phyloP scores from a whole-genome alignment of 495 filamentous ascomycete genomes.

The Lindgomyces ingoldianus region DNA sequence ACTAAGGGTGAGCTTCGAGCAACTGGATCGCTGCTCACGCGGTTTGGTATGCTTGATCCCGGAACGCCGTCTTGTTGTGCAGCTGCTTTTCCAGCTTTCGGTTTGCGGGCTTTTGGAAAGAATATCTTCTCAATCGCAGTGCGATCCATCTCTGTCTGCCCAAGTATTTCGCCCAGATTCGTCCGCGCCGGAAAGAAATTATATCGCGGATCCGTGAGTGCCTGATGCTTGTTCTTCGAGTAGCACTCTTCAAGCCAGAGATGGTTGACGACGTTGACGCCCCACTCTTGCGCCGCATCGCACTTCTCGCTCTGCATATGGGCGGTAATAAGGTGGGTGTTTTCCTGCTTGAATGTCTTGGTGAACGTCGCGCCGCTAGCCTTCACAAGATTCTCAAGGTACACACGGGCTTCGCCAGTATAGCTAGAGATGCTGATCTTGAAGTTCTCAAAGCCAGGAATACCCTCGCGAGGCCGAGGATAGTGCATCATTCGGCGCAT shows the following conservation, averaged over 20 bases:
- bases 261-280: slow-evolving; percentile 85
- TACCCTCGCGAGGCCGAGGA: slow-evolving; percentile 69
- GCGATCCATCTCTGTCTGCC: slow-evolving; percentile 72
- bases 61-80: not conserved
- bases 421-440: slow-evolving; percentile 93
- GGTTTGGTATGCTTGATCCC: slow-evolving; percentile 3
- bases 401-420: slow-evolving; percentile 87
- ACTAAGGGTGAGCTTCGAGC: slow-evolving; percentile 30
- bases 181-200: slow-evolving; percentile 81
- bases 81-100: slow-evolving; percentile 4
- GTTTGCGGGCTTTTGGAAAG: slow-evolving; percentile 37
- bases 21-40: slow-evolving; percentile 10
- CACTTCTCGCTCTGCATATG: slow-evolving; percentile 87
- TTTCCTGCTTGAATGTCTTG: slow-evolving; percentile 87
- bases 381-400: slow-evolving; percentile 86
- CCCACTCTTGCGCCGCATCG: slow-evolving; percentile 87
- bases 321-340: slow-evolving; percentile 93
- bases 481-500: slow-evolving; percentile 83
- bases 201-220: slow-evolving; percentile 68
- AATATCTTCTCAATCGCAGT: slow-evolving; percentile 60
- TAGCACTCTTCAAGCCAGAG: slow-evolving; percentile 98
- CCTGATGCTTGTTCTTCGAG: slow-evolving; percentile 74
- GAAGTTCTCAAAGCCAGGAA: slow-evolving; percentile 75
- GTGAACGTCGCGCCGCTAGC: slow-evolving; percentile 85
- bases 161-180: slow-evolving; percentile 89